Conservation (phyloP, 2,329 filamentous ascomycete genomes). For the Ophiostoma sp. region DNA sequence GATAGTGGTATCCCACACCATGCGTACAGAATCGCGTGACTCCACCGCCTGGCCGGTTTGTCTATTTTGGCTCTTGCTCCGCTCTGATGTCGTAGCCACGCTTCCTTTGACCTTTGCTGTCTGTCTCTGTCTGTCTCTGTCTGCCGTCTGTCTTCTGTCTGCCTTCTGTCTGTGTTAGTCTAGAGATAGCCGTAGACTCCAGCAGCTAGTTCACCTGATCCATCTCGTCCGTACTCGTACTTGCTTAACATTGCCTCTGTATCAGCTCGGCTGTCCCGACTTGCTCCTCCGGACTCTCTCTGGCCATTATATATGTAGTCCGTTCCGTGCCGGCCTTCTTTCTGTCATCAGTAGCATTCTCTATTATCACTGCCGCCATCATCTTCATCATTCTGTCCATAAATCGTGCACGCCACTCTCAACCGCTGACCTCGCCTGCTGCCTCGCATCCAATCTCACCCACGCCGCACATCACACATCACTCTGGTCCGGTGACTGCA, state of each 20-base stretch:
- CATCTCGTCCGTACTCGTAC: neutral
- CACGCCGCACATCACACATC: neutral
- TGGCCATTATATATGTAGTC: neutral
- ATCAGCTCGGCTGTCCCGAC: conserved; percentile 5
- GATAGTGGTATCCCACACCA: conserved; percentile 1
- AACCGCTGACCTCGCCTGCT: neutral
- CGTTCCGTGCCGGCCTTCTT: neutral
- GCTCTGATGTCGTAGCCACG: conserved; percentile 12
- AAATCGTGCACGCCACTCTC: neutral
- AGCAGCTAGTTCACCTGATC: neutral
- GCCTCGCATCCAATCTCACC: neutral
- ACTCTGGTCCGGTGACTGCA: neutral
- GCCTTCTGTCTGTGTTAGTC: neutral
- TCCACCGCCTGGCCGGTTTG: conserved; percentile 5
- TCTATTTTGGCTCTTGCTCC: conserved; percentile 9
- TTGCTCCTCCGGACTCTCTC: neutral
- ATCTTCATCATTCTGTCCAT: neutral
- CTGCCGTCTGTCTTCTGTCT: neutral
- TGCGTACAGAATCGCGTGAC: neutral
- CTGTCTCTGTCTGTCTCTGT: neutral
- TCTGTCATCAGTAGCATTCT: neutral
- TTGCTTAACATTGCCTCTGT: neutral
- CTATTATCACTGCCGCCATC: neutral
- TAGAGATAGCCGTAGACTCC: neutral
- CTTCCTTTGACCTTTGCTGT: neutral